Conservation (phyloP, 192 early-diverging fungal genomes). For the Lobosporangium transversale region DNA sequence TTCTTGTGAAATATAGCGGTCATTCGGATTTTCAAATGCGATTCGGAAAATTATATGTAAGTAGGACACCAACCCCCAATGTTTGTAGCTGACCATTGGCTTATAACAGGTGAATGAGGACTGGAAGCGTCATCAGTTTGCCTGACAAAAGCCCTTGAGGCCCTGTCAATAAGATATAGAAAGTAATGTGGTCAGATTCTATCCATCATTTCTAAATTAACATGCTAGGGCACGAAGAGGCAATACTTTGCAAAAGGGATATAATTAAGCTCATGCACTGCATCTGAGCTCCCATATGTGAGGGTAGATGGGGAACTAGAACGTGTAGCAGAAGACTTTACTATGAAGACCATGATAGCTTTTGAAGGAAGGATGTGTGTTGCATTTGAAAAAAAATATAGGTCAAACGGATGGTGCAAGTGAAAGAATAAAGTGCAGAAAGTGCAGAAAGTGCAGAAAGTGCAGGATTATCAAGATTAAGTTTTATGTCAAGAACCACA, state of each 20-base stretch:
- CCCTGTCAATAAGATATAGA: not conserved
- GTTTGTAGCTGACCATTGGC: not conserved
- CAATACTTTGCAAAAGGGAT: conserved; percentile 22
- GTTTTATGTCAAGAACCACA: no score
- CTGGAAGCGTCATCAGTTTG: not conserved
- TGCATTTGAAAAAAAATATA: no score
- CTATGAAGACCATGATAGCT: not conserved
- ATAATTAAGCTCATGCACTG: conserved; percentile 2
- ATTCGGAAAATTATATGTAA: no score
- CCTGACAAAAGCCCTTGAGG: conserved; percentile 10
- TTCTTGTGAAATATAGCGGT: not conserved
- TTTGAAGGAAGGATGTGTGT: not conserved
- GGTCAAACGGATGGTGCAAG: not conserved
- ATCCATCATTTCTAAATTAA: no score
- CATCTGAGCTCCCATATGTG: not conserved
- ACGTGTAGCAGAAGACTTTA: not conserved
- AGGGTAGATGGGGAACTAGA: not conserved
- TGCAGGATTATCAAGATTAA: no score
- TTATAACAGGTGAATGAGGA: not conserved
- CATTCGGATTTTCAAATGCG: not conserved
- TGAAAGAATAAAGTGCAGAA: not conserved
- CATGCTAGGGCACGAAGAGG: no score
- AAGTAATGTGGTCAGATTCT: not conserved
- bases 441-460: not conserved
- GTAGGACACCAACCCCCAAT: not conserved